These are phyloP conservation scores for Cryptosporidium xiaoi DNA, from an alignment of 169 alveolate genomes.

Conservation along the genomic window DNA sequence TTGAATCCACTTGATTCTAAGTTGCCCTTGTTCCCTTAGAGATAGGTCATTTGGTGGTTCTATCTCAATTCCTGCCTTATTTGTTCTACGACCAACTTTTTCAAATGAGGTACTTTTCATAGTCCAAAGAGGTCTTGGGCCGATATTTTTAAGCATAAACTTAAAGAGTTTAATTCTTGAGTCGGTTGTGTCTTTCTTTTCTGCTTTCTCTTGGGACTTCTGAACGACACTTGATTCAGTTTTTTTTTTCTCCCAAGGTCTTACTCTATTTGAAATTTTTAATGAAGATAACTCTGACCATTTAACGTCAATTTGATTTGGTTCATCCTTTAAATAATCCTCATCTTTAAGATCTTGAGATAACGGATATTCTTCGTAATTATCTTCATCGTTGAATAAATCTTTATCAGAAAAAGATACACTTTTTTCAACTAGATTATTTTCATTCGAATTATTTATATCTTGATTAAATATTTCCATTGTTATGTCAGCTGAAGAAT, in stretches of 20 bases:
- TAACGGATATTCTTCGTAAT: background rate
- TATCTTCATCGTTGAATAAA: background rate
- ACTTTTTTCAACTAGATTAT: too few species aligned
- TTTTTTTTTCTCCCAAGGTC: slow-evolving; percentile 62
- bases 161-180: slow-evolving; percentile 34
- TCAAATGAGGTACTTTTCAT: background rate
- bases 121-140: slow-evolving; percentile 70
- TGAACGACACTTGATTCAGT: background rate
- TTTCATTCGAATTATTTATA: too few species aligned
- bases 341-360: background rate
- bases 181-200: background rate
- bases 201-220: background rate
- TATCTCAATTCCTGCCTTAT: background rate
- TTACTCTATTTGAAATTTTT: slow-evolving; percentile 12
- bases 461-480: slow-evolving; percentile 14
- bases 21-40: slow-evolving; percentile 49
- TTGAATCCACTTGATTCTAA: slow-evolving; percentile 47
- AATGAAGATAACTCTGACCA: slow-evolving; percentile 33
- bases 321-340: background rate
- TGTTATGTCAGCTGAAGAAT: slow-evolving; percentile 28
- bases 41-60: slow-evolving; percentile 45
- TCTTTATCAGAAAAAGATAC: background rate
- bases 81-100: background rate
- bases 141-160: slow-evolving; percentile 61
- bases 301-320: slow-evolving; percentile 20